Base-by-base conservation (phyloP, 2,329 filamentous ascomycete species). In the Cladosporium sp. region DNA sequence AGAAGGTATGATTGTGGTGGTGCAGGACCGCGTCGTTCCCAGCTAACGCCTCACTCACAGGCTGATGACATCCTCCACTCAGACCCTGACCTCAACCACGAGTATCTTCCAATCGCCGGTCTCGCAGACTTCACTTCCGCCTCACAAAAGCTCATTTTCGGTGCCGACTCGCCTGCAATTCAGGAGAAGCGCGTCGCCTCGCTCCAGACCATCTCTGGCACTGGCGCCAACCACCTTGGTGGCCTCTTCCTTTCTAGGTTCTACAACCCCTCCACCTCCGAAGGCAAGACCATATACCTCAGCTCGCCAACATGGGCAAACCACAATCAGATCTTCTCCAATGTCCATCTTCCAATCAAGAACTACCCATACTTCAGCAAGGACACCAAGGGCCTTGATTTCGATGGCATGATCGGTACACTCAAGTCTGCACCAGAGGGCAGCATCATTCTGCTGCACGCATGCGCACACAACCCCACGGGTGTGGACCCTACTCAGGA, bases 241-340 rank as follows among this genome's bases (percentile, higher is more conserved):
- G 91, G 85, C 58, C 84, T 95, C 62, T 98, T 98, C 83, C 85
- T 98, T 56, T 77, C 87, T 70, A 91, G 86, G 71, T 98, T 97
- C 82, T 95, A 89, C 79, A 77, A 77, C 54, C 72, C 75, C 11
- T 66, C 70, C 50, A 69, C 78, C 66, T 79, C 80, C 67, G 82
- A 79, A 74, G 85, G 82, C 61, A 69, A 69, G 59, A 82, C 84
- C 55, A 82, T 95, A 73, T 96, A 95, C 79, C 79, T 97, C 71
- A 95, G 90, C 66, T 87, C 87, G 71, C 93, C 93, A 49, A 98
- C 93, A 57, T 98, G 93, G 93, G 90, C 87, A 62, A 98, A 98
- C 77, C 93, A 98, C 83, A 85, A 95, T 76, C 93, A 97, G 73
- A 96, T 98, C 78, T 95, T 98, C 77, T 82, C 78, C 72, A 97